Evolutionary conservation across 2,329 filamentous ascomycete species (phyloP), one percentile per base, ranked within the genome.

Genomic region (Didymella segeticola): DNA sequence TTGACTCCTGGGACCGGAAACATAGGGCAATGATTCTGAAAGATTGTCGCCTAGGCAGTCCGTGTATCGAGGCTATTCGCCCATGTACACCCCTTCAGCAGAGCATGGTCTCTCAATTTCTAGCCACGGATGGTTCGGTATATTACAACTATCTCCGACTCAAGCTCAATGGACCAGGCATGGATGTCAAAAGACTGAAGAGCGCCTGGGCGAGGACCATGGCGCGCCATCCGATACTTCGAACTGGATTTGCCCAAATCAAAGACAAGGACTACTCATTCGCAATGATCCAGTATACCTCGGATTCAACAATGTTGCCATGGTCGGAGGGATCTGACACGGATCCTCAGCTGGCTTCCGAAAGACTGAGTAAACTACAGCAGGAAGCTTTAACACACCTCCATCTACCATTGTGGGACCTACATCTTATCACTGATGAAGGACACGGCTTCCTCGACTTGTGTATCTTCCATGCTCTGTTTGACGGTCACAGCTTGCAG

Each of bases 71-170:
- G 58, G 76, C 80, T 1, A 68, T 95, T 4, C 79, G 89, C 1
- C 93, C 93, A 0, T 96, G 91, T 69, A 96, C 92, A 0, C 81
- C 88, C 0, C 79, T 92, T 0, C 93, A 97, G 64, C 83, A 84
- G 42, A 91, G 90, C 0, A 92, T 97, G 83, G 70, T 96, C 43
- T 86, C 86, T 0, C 86, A 90, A 15, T 96, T 89, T 58, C 68
- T 89, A 15, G 82, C 86, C 47, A 90, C 88, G 0, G 72, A 82
- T 1, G 90, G 90, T 0, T 68, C 75, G 2, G 77, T 89, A 29
- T 97, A 97, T 68, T 83, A 96, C 66, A 97, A 96, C 65, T 85
- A 86, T 53, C 75, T 91, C 30, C 78, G 80, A 17, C 82, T 88
- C 65, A 65, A 76, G 15, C 58, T 91, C 2, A 60, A 80, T 8